Percentiles rank a stretch among this genome's conserved stretches.
phyloP scores from a whole-genome alignment of 345 rosid genomes.

The Populus ilicifolia region DNA sequence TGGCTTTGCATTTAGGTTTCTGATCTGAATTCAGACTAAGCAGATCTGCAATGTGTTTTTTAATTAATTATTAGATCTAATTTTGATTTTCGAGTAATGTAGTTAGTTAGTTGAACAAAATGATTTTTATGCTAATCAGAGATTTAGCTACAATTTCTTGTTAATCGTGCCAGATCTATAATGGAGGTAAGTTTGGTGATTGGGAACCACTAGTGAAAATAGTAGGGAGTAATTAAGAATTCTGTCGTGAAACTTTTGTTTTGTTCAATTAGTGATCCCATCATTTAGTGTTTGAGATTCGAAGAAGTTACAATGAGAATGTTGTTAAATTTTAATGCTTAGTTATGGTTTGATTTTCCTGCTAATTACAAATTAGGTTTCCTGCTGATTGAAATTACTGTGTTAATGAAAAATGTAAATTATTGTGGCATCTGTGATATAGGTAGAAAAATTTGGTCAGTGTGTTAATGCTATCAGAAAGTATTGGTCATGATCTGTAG shows the following conservation, averaged over 20 bases:
- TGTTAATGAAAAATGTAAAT: not conserved
- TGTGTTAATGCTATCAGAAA: not conserved
- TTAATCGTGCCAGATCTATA: not conserved
- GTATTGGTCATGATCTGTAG: too few species aligned
- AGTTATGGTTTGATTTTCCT: not conserved
- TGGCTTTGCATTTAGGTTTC: not conserved
- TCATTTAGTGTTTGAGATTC: not conserved
- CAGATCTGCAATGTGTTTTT: not conserved
- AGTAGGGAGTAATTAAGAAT: not conserved
- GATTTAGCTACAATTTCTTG: not conserved
- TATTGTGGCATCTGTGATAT: not conserved
- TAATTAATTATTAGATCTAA: not conserved
- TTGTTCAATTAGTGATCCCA: not conserved
- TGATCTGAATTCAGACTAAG: not conserved
- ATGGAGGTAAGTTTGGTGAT: not conserved
- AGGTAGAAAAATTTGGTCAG: not conserved
- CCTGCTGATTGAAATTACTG: not conserved
- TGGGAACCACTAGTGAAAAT: not conserved
- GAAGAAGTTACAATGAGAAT: not conserved
- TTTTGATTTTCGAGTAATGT: not conserved
- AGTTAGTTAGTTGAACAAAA: not conserved
- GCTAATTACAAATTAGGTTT: not conserved
- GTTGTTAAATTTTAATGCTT: not conserved
- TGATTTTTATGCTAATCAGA: not conserved
- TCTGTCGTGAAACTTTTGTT: not conserved